These are phyloP conservation scores for Vararia minispora DNA, from an alignment of 768 basidiomycete genomes.

Conservation along the genomic window DNA sequence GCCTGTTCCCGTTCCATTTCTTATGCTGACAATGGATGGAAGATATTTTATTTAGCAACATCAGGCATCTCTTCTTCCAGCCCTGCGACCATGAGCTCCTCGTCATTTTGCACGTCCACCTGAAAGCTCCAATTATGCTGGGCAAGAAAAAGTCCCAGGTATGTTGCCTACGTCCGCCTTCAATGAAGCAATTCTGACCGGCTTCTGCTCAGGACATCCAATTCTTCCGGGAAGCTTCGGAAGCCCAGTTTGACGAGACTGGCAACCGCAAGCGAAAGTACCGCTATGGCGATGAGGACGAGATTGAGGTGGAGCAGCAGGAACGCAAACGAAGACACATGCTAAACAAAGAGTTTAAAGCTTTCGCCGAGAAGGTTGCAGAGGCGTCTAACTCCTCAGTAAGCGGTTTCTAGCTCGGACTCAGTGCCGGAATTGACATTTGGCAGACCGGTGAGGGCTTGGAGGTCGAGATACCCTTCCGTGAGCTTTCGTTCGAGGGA, in stretches of 20 bases:
- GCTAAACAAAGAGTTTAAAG: slow-evolving; percentile 90
- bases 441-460: slow-evolving; percentile 66
- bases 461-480: slow-evolving; percentile 94
- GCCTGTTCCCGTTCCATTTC: neutral
- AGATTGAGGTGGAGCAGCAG: slow-evolving; percentile 97
- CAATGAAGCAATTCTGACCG: slow-evolving; percentile 3
- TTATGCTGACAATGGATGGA: too few species aligned
- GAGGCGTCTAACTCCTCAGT: slow-evolving; percentile 75
- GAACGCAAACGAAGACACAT: slow-evolving; percentile 82
- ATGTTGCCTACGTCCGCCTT: slow-evolving; percentile 18
- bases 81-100: slow-evolving; percentile 94
- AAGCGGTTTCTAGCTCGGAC: slow-evolving; percentile 18
- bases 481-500: slow-evolving; percentile 93
- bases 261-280: slow-evolving; percentile 98
- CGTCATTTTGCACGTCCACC: slow-evolving; percentile 87
- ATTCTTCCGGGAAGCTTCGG: slow-evolving; percentile 96
- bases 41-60: slow-evolving; percentile 94
- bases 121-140: slow-evolving; percentile 95
- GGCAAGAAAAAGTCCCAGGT: slow-evolving; percentile 98
- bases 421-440: slow-evolving; percentile 4
- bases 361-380: slow-evolving; percentile 86
- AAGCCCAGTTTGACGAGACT: slow-evolving; percentile 97
- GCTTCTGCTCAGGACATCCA: slow-evolving; percentile 79
- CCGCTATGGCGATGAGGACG: slow-evolving; percentile 96
- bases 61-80: slow-evolving; percentile 98